Percentiles rank a stretch among this genome's conserved stretches.
Conservation (phyloP, 495 filamentous ascomycete genomes). For the Antarctomyces pellizariae region DNA sequence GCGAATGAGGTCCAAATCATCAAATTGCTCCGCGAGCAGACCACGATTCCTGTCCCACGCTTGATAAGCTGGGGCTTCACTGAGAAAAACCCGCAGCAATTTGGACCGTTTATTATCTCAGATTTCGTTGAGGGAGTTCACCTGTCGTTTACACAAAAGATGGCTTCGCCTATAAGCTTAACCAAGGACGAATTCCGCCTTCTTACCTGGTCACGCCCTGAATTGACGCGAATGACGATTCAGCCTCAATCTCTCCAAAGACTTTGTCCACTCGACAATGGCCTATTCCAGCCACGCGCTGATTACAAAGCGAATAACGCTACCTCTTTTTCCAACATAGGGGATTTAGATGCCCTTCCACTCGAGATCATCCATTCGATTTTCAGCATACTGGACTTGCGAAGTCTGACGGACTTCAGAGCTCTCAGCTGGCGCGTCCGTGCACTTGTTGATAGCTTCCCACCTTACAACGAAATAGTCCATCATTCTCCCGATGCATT, state of each 20-base stretch:
- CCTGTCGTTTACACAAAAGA: conserved; percentile 12
- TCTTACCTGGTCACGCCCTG: conserved; percentile 4
- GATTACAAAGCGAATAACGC: no score
- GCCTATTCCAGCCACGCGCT: conserved; percentile 3
- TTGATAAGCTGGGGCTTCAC: conserved; percentile 18
- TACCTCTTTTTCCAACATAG: conserved; percentile 3
- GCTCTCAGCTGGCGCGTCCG: conserved; percentile 3
- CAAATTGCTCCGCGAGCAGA: conserved; percentile 15
- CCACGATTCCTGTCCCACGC: conserved; percentile 21
- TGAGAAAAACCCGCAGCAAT: conserved; percentile 14
- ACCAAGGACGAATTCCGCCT: conserved; percentile 4
- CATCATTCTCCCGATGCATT: conserved; percentile 2
- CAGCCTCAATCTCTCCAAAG: conserved; percentile 1
- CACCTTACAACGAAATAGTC: conserved; percentile 3
- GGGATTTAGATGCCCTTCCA: conserved; percentile 1
- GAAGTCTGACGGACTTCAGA: conserved; percentile 5
- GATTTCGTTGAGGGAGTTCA: conserved; percentile 18
- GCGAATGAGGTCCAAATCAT: conserved; percentile 19
- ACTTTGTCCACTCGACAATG: conserved; percentile 6
- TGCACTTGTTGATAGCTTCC: conserved; percentile 2
- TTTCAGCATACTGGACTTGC: conserved; percentile 4
- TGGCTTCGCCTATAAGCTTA: conserved; percentile 4
- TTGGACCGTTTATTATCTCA: conserved; percentile 24
- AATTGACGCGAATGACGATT: conserved; percentile 4
- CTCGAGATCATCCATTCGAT: conserved; percentile 3